Evolutionary conservation across 768 basidiomycete species (phyloP).

Genomic region (Porphyrellus cyaneotinctus): DNA sequence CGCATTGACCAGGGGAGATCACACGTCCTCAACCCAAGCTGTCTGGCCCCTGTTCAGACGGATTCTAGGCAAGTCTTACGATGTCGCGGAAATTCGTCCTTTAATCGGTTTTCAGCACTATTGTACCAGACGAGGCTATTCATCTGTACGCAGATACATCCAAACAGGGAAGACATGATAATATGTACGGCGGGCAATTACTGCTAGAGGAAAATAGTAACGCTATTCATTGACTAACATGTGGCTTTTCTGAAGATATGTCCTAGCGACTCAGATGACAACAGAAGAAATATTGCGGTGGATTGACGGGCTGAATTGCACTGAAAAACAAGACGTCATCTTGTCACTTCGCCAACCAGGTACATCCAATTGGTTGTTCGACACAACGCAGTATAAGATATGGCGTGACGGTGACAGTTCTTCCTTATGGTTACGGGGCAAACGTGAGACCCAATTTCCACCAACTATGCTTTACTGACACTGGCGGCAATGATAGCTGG

Average conservation of each 20-base stretch:
- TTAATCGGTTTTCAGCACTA: not conserved
- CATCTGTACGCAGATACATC: no score
- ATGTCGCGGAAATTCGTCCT: not conserved
- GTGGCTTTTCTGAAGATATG: no score
- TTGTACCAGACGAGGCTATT: not conserved
- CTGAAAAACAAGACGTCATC: slow-evolving; percentile 3
- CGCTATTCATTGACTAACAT: no score
- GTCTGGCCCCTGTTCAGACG: no score
- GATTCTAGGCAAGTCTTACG: not conserved
- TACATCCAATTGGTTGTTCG: slow-evolving; percentile 3
- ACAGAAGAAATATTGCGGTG: not conserved
- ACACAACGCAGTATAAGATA: not conserved
- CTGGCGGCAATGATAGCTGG: slow-evolving; percentile 1
- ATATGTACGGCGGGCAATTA: not conserved
- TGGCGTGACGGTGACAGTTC: not conserved
- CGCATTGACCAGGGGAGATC: no score
- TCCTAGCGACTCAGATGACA: no score
- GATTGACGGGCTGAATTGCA: slow-evolving; percentile 1
- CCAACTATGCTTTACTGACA: no score
- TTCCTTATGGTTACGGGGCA: slow-evolving; percentile 6
- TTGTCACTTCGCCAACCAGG: not conserved
- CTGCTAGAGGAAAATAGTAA: not conserved
- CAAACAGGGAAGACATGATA: not conserved
- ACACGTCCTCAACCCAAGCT: no score
- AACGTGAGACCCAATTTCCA: not conserved